Conservation (phyloP, 106 monocot genomes). For the Triglochin maritima region DNA sequence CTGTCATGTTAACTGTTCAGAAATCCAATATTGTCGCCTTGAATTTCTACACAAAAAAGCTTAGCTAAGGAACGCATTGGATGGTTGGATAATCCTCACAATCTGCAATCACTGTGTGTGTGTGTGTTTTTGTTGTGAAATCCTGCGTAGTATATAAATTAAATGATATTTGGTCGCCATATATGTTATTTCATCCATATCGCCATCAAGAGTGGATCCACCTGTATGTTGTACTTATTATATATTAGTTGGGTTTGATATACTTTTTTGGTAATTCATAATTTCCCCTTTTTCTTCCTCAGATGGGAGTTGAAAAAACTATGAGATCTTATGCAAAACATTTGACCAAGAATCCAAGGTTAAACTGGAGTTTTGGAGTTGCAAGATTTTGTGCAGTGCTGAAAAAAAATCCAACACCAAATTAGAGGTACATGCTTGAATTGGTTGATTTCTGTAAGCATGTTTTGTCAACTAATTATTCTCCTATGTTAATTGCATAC, state of each 20-base stretch:
- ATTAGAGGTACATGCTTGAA: too few relatives aligned
- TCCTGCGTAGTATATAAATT: not conserved
- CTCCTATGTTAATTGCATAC: too few relatives aligned
- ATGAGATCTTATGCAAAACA: slow-evolving; percentile 91
- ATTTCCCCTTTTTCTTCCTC: slow-evolving; percentile 10
- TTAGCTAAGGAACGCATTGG: slow-evolving; percentile 28
- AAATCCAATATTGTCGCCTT: slow-evolving; percentile 66
- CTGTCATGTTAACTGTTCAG: slow-evolving; percentile 88
- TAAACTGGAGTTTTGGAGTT: slow-evolving; percentile 32
- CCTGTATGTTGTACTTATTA: slow-evolving; percentile 31
- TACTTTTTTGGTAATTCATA: not conserved
- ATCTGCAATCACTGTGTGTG: not conserved
- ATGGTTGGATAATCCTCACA: not conserved
- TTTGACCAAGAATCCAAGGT: slow-evolving; percentile 64
- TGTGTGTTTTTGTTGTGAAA: not conserved
- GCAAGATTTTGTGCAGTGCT: too few relatives aligned
- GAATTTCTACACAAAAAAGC: slow-evolving; percentile 63
- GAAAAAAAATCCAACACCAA: too few relatives aligned
- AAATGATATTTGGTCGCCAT: slow-evolving; percentile 22
- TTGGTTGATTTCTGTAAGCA: too few relatives aligned
- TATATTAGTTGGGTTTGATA: not conserved
- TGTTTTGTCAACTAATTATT: too few relatives aligned
- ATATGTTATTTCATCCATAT: slow-evolving; percentile 67
- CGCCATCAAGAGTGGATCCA: slow-evolving; percentile 79
- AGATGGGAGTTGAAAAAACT: slow-evolving; percentile 80